Evolutionary conservation across 228 moss, liverwort and hornwort species (phyloP), one percentile per base, ranked within the genome.

Genomic region (Sphagnum magellanicum): DNA sequence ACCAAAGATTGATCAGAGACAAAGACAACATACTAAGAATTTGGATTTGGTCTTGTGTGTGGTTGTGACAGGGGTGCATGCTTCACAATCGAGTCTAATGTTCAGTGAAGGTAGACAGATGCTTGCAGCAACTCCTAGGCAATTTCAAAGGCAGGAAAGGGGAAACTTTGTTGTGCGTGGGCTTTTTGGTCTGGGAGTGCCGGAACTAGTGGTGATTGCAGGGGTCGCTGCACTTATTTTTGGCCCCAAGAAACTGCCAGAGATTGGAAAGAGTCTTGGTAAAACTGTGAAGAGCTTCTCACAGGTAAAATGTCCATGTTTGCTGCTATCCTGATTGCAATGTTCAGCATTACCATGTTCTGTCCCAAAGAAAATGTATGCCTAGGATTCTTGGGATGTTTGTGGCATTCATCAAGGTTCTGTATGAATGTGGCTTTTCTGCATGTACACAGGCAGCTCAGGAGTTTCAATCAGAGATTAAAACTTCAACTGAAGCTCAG

Each of bases 211-310:
- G 57, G 86, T 86, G 49, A 86, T 86, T 76, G 86, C 82, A 11
- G 86, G 86, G 15, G 86, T 82, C 5, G 86, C 79, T 66, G 86
- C 78, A 48, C 63, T 86, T 53, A 50, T 86, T 16, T 86, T 86
- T 65, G 80, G 82, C 60, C 86, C 86, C 15, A 86, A 86, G 71
- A 76, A 86, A 67, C 78, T 86, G 15, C 86, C 86, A 1, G 82
- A 82, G 63, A 73, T 86, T 72, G 80, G 86, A 14, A 86, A 82
- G 65, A 82, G 72, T 64, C 58, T 82, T 48, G 82, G 80, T 46
- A 82, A 86, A 70, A 86, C 82, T 10, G 78, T 86, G 52, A 82
- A 82, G 60, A 80, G 86, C 67, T 86, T 86, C 68, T 79, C 79
- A 48, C 64, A 79, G 84, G 84, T 84, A 51, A 64, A 64, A 5